Evolutionary conservation across 2,329 filamentous ascomycete genomes (phyloP), one percentile per base, ranked within the genome.

Genomic region (Penicillium hesseltinei): DNA sequence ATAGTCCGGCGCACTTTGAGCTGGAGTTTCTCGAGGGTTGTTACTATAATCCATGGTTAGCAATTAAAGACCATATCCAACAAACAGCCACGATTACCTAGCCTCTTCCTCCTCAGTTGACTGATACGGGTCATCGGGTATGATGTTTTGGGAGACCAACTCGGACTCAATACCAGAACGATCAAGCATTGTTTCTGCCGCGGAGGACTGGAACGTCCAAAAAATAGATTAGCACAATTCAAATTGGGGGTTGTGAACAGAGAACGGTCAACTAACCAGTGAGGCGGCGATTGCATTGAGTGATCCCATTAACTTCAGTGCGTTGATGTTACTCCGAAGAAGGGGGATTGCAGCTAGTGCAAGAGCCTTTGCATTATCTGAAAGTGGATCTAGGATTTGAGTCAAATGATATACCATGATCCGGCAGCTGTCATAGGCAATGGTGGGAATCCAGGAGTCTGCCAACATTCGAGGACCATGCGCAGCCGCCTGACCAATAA

Each of bases 381-480:
- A 47, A 1, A 53, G 33, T 2, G 62, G 52, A 31, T 65, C 76
- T 6, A 79, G 67, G 7, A 80, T 63, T 17, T 77, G 73, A 4
- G 76, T 78, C n/a, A 79, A 71, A 55, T 80, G 80, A 62, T 81
- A 80, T 1, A 81, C 63, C 75, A 81, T 79, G 38, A 80, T 75
- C 5, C 78, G 72, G 48, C 75, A 79, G 60, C 78, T 80, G 53
- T 80, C 78, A 61, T 79, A 80, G 2, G 77, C 73, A 57, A 80
- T 80, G 17, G 77, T 79, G 1, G 78, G 78, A 31, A 80, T 69
- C 64, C 79, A 66, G 44, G 75, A 78, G 45, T 81, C 78, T 0
- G 77, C 77, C 25, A 81, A 60, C 36, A 77, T 73, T 4, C 73
- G 66, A 5, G 71, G 64, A 15, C 77, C 78, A 58, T 79, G 76